Evolutionary conservation across 192 early-diverging fungal genomes (phyloP).

Genomic region (Coemansia sp.): DNA sequence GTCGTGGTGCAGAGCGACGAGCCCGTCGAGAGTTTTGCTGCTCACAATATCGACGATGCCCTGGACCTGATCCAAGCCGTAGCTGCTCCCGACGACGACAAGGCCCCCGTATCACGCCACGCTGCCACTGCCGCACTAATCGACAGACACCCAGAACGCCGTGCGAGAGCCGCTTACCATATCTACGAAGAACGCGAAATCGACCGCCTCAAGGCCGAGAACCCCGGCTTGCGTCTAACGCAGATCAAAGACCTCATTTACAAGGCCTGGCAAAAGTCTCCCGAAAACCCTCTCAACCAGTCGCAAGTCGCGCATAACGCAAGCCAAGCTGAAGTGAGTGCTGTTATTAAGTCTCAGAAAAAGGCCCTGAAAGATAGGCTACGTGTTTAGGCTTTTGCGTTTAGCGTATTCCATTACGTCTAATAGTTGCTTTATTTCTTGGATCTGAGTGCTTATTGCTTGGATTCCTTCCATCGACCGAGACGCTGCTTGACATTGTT

Average conservation of each 20-base stretch:
- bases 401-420: constrained; percentile 51
- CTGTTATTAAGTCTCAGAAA: constrained; percentile 51
- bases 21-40: constrained; percentile 68
- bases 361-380: constrained; percentile 40
- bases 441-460: constrained; percentile 14
- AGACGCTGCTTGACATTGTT: constrained; percentile 32
- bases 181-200: constrained; percentile 73
- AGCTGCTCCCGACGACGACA: neutral
- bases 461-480: constrained; percentile 26
- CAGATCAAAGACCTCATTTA: constrained; percentile 80
- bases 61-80: constrained; percentile 70
- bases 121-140: constrained; percentile 57
- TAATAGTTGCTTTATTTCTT: constrained; percentile 44
- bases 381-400: constrained; percentile 29
- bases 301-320: constrained; percentile 74
- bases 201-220: constrained; percentile 73
- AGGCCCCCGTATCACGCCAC: constrained; percentile 21
- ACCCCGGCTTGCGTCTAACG: constrained; percentile 74
- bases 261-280: constrained; percentile 77
- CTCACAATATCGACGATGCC: constrained; percentile 84
- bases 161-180: constrained; percentile 75
- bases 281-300: constrained; percentile 82
- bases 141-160: constrained; percentile 88
- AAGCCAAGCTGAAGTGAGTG: constrained; percentile 62
- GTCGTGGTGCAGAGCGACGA: constrained; percentile 9